Evolutionary conservation across 2,329 filamentous ascomycete genomes (phyloP).

Genomic region (Penicillium hordei): DNA sequence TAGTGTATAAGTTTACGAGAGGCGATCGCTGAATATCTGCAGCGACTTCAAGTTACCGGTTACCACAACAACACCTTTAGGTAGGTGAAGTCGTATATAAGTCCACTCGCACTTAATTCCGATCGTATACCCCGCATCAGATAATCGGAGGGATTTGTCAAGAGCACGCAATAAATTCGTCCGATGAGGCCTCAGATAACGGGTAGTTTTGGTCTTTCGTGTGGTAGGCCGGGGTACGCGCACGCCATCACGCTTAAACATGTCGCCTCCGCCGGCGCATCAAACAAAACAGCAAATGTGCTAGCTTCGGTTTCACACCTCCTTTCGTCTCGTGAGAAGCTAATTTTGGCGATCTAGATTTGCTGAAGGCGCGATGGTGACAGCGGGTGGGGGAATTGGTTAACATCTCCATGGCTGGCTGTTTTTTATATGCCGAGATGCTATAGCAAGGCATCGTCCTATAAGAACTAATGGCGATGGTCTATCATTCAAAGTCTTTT

Average conservation of each 20-base stretch:
- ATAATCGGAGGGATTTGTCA: slow-evolving; percentile 14
- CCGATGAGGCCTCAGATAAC: slow-evolving; percentile 13
- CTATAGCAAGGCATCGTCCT: not conserved
- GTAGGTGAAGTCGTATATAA: not conserved
- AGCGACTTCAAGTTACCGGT: not conserved
- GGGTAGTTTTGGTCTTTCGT: slow-evolving; percentile 6
- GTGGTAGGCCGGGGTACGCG: slow-evolving; percentile 7
- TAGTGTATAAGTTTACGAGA: too few species aligned
- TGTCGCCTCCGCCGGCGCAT: slow-evolving; percentile 11
- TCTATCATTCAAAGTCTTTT: too few species aligned
- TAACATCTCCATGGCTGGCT: not conserved
- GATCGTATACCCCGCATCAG: not conserved
- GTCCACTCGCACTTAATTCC: not conserved
- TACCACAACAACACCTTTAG: not conserved
- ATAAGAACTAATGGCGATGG: not conserved
- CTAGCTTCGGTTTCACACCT: not conserved
- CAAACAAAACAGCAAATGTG: not conserved
- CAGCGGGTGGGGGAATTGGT: slow-evolving; percentile 18
- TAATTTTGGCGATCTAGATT: not conserved
- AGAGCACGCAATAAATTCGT: slow-evolving; percentile 28
- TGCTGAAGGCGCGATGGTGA: slow-evolving; percentile 16
- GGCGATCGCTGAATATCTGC: not conserved
- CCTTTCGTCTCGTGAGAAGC: not conserved
- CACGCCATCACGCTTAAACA: slow-evolving; percentile 27
- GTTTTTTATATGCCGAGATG: not conserved